These are phyloP conservation scores for Ascochyta fabae DNA, from an alignment of 2,329 filamentous ascomycete species.

Conservation along the genomic window DNA sequence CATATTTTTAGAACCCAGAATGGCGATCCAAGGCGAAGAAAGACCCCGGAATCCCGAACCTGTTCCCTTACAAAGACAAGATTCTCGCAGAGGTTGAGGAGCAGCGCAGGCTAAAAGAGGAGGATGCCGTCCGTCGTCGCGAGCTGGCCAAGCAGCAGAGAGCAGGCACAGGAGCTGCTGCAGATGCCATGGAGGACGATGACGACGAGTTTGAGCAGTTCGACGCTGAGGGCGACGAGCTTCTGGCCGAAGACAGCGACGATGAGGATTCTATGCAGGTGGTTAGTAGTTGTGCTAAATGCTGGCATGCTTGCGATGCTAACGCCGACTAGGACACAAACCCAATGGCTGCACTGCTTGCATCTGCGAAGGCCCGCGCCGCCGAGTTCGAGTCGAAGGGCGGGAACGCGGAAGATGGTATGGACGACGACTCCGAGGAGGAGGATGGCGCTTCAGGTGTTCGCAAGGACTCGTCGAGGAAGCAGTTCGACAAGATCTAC, in stretches of 20 bases:
- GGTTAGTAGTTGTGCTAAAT: slow-evolving; percentile 30
- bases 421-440: slow-evolving; percentile 60
- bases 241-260: slow-evolving; percentile 57
- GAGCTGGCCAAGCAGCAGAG: slow-evolving; percentile 67
- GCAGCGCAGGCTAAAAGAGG: slow-evolving; percentile 77
- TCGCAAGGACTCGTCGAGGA: slow-evolving; percentile 71
- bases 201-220: slow-evolving; percentile 41
- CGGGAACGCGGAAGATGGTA: slow-evolving; percentile 65
- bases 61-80: slow-evolving; percentile 98
- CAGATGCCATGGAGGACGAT: slow-evolving; percentile 47
- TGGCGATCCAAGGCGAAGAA: slow-evolving; percentile 96
- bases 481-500: slow-evolving; percentile 94
- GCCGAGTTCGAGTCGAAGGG: slow-evolving; percentile 73
- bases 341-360: slow-evolving; percentile 89
- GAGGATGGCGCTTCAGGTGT: slow-evolving; percentile 45
- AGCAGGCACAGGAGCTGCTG: slow-evolving; percentile 43
- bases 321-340: slow-evolving; percentile 65
- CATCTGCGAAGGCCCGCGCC: slow-evolving; percentile 80
- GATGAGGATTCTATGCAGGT: slow-evolving; percentile 66
- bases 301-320: slow-evolving; percentile 1
- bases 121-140: slow-evolving; percentile 71
- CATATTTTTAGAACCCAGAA: slow-evolving; percentile 75
- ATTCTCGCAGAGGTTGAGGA: slow-evolving; percentile 95
- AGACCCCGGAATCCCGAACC: slow-evolving; percentile 94
- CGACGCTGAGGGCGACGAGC: slow-evolving; percentile 62